Base-by-base conservation (phyloP, 495 filamentous ascomycete species). In the Neurospora sp. region DNA sequence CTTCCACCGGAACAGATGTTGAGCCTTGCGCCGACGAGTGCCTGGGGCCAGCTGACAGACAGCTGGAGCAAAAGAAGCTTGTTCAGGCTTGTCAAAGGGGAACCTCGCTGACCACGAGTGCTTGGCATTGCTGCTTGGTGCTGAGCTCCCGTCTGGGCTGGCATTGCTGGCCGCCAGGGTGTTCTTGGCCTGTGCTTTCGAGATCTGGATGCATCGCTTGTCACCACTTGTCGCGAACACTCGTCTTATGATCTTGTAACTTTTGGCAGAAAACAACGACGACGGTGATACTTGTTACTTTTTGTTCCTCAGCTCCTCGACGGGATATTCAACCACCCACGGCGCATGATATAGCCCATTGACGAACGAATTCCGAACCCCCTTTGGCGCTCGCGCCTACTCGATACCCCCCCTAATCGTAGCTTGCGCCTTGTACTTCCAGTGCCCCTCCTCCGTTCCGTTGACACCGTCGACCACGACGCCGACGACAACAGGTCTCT, bases 281-380 rank as follows among this genome's bases (percentile, higher is more conserved):
- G 27, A 65, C 53, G 27, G 53, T 35, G 27, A 65, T 35, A 61
- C 53, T 35, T 35, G 31, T 5, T 6, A 61, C 1, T 17, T 61
- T 17, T 5, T 31, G 10, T 0, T 4, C 0, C 10, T 1, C 53
- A 65, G 53, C 53, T 65, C 27, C 53, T 65, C 14, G 53, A 17
- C 14, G 6, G 14, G 53, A 65, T 35, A 68, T 41, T 12, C 27
- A 22, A 40, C 35, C 17, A 22, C 38, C 31, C 3, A 20, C 40
- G 68, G 38, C 69, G 31, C 73, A 72, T 72, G 73, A 70, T 27
- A 68, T 72, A 74, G 70, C 48, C 68, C 68, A 35, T 65, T 37
- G 14, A 65, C 53, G 27, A 65, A 65, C 22, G 22, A 17, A 70
- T 40, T 61, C 20, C 41, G 39, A 45, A 42, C 16, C 22, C 68